Percentiles rank a stretch among this genome's conserved stretches.
Conservation (phyloP, 2,329 filamentous ascomycete genomes). For the Exophiala viscosa region DNA sequence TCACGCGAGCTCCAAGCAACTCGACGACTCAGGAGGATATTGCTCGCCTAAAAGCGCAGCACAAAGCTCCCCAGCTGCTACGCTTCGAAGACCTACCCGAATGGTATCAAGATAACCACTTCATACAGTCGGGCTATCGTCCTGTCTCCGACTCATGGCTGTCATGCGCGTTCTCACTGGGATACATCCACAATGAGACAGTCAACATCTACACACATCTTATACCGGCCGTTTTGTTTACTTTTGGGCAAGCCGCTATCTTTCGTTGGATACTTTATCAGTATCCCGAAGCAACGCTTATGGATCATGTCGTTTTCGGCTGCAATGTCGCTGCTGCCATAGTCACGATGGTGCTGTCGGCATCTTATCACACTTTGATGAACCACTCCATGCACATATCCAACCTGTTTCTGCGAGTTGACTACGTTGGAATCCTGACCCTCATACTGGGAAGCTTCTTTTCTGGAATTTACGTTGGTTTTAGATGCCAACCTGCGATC, state of each 20-base stretch:
- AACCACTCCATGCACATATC: slow-evolving; percentile 33
- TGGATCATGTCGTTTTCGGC: slow-evolving; percentile 40
- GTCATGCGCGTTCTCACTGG: slow-evolving; percentile 40
- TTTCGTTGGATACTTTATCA: slow-evolving; percentile 30
- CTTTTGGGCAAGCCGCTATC: slow-evolving; percentile 31
- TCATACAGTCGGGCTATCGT: slow-evolving; percentile 44
- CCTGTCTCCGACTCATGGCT: slow-evolving; percentile 38
- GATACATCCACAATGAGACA: slow-evolving; percentile 45
- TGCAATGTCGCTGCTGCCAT: slow-evolving; percentile 36
- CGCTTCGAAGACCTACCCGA: slow-evolving; percentile 38
- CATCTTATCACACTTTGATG: slow-evolving; percentile 35
- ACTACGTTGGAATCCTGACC: slow-evolving; percentile 35
- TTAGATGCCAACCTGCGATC: slow-evolving; percentile 33
- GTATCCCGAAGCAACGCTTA: slow-evolving; percentile 34
- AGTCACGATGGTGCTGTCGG: slow-evolving; percentile 27
- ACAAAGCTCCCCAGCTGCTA: slow-evolving; percentile 25
- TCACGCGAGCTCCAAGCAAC: slow-evolving; percentile 15
- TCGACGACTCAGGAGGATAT: slow-evolving; percentile 14
- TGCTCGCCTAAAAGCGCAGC: slow-evolving; percentile 5
- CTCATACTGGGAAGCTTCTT: slow-evolving; percentile 36
- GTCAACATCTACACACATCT: slow-evolving; percentile 47
- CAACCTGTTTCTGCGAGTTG: slow-evolving; percentile 30
- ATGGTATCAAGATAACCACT: slow-evolving; percentile 45
- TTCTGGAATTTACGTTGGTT: slow-evolving; percentile 36
- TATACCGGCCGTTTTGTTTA: slow-evolving; percentile 40